These are phyloP conservation scores for slime mould (Dictyostelium discoideum) DNA, from an alignment of 78 protist genomes.

Conservation along the genomic window DNA sequence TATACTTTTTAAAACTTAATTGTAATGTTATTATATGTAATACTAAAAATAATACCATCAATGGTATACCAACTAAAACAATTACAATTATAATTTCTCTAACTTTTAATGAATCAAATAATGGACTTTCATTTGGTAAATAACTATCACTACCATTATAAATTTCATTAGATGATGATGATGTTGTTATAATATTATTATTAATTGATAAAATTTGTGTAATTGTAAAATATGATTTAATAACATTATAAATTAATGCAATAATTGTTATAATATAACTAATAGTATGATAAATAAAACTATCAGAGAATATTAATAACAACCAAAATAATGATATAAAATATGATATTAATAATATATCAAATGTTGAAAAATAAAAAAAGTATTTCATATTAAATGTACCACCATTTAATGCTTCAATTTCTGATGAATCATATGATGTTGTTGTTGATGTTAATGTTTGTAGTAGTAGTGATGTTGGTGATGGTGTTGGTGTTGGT, in stretches of 20 bases:
- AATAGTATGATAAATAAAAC: background rate
- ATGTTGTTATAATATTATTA: background rate
- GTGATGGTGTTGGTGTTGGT: background rate
- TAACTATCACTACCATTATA: background rate
- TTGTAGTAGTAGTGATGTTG: background rate
- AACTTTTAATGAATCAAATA: background rate
- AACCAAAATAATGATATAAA: slow-evolving; percentile 26
- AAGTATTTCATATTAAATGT: slow-evolving; percentile 53
- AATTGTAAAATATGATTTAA: slow-evolving; percentile 21
- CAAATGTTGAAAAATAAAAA: slow-evolving; percentile 49
- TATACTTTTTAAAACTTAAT: background rate
- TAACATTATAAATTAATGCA: background rate
- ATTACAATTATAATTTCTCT: background rate
- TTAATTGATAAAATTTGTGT: background rate
- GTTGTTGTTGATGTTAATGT: background rate
- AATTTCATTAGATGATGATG: background rate
- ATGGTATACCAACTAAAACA: background rate
- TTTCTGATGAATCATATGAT: background rate
- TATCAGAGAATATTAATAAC: background rate
- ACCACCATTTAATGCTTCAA: background rate
- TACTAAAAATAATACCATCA: background rate
- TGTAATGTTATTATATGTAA: background rate
- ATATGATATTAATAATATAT: slow-evolving; percentile 25
- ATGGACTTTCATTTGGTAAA: background rate
- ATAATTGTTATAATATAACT: background rate